These are phyloP conservation scores for Mycothermus thermophilus DNA, from an alignment of 495 filamentous ascomycete species.

Conservation along the genomic window DNA sequence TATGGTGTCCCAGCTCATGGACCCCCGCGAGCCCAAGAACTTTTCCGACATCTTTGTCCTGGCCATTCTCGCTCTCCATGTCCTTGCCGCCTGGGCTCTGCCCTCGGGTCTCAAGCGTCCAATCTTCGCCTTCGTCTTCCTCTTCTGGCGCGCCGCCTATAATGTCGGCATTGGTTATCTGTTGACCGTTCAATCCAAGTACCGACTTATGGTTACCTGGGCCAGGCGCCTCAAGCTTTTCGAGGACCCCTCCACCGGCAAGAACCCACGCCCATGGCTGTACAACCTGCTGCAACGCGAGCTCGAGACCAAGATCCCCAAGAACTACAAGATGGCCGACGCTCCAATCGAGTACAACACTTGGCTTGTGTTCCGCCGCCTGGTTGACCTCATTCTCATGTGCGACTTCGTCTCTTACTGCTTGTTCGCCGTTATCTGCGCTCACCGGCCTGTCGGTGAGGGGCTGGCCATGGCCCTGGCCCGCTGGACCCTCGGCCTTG, in stretches of 20 bases:
- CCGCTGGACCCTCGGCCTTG: conserved; percentile 71
- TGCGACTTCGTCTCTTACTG: conserved; percentile 96
- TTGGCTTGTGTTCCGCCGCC: conserved; percentile 87
- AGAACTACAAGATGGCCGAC: conserved; percentile 85
- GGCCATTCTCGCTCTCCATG: conserved; percentile 61
- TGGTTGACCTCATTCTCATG: conserved; percentile 94
- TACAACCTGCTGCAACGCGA: conserved; percentile 76
- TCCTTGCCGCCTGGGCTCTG: conserved; percentile 55
- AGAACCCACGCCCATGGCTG: conserved; percentile 66
- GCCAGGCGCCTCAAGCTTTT: conserved; percentile 75
- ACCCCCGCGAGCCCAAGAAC: conserved; percentile 92
- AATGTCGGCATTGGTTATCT: conserved; percentile 90
- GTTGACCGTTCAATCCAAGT: conserved; percentile 76
- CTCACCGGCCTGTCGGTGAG: conserved; percentile 57
- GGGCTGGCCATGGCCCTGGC: conserved; percentile 48
- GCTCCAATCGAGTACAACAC: conserved; percentile 97
- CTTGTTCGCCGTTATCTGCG: conserved; percentile 86
- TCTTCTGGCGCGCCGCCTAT: conserved; percentile 87
- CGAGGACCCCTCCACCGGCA: conserved; percentile 62
- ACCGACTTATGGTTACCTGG: conserved; percentile 76
- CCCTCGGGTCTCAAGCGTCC: conserved; percentile 53
- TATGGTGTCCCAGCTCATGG: conserved; percentile 95
- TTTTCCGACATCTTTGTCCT: conserved; percentile 71
- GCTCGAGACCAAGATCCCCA: conserved; percentile 83
- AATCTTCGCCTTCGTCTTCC: conserved; percentile 63